phyloP scores from a whole-genome alignment of 805 yeast genomes.

The Barnettozyma sp. region DNA sequence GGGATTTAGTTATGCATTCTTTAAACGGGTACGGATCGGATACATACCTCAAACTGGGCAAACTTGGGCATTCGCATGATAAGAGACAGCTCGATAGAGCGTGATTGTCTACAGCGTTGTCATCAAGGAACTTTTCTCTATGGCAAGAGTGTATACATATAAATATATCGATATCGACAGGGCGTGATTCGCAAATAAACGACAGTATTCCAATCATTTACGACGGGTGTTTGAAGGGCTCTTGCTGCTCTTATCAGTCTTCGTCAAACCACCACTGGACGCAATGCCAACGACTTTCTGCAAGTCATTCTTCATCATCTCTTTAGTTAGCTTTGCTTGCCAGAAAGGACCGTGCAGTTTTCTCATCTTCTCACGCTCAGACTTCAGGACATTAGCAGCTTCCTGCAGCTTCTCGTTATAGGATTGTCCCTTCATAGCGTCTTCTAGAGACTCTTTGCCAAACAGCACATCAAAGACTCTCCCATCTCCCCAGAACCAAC shows the following conservation, averaged over 20 bases:
- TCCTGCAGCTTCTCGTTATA: slow-evolving; percentile 20
- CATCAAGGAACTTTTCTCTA: too few species aligned
- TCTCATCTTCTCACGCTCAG: slow-evolving; percentile 17
- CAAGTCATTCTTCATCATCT: slow-evolving; percentile 18
- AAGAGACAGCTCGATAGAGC: slow-evolving; percentile 69
- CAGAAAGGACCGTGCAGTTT: slow-evolving; percentile 19
- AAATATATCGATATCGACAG: background rate
- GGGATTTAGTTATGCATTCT: slow-evolving; percentile 73
- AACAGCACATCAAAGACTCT: slow-evolving; percentile 75
- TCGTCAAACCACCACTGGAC: slow-evolving; percentile 7
- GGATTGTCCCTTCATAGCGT: slow-evolving; percentile 44
- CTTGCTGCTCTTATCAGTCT: background rate
- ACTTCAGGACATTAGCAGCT: slow-evolving; percentile 16
- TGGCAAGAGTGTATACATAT: too few species aligned
- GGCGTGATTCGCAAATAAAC: background rate
- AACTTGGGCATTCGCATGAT: slow-evolving; percentile 65
- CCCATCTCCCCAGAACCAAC: slow-evolving; percentile 92
- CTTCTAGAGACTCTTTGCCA: slow-evolving; percentile 71
- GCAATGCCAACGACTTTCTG: slow-evolving; percentile 18
- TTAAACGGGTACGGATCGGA: slow-evolving; percentile 92
- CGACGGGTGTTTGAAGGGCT: background rate
- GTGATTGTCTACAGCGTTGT: slow-evolving; percentile 17
- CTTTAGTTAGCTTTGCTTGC: slow-evolving; percentile 19
- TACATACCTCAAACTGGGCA: slow-evolving; percentile 70
- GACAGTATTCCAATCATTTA: background rate